Evolutionary conservation across 2,329 filamentous ascomycete species (phyloP), one percentile per base, ranked within the genome.

Genomic region (Colletotrichum incanum): DNA sequence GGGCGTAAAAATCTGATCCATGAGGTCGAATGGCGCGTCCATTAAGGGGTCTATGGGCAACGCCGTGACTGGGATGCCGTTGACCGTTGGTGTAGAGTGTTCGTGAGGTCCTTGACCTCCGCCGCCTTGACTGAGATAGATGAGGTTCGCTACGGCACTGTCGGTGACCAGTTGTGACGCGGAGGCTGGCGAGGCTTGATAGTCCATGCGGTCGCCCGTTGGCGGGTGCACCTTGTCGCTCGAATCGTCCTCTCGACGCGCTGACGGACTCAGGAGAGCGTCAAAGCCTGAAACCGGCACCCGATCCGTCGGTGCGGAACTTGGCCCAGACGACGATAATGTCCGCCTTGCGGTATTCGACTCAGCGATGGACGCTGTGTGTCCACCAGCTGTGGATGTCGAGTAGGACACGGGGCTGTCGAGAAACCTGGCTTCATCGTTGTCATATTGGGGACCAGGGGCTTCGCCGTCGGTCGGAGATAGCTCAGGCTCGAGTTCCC

Each of bases 81-180:
- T 58, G 47, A 55, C 65, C 7, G 61, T 26, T 12, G 65, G 23
- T 23, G 56, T 20, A 14, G 45, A n/a, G 31, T 47, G 58, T 20
- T 59, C 45, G 28, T 54, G 41, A 3, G 55, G 43, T 2, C 49
- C 43, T 26, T 64, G 63, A 5, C 39, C 58, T 1, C 65, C 47
- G 16, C 80, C 79, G 14, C 79, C 77, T 43, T 81, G 80, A 41
- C 80, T 80, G 16, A 83, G 78, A 58, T 79, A 80, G 1, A 82
- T 75, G 1, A 82, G 75, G 54, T 81, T 80, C 9, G 80, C 81
- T 8, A 82, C 81, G 5, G 81, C 81, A 9, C 74, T 80, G 18
- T 82, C 80, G 2, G 79, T 80, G 9, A 70, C 6, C 9, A 73
- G 20, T 41, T 80, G 80, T 6, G 77, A 77, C 12, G 76, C 76